Evolutionary conservation across 139 green algal genomes (phyloP), one percentile per base, ranked within the genome.

Genomic region (Haematococcus lacustris): DNA sequence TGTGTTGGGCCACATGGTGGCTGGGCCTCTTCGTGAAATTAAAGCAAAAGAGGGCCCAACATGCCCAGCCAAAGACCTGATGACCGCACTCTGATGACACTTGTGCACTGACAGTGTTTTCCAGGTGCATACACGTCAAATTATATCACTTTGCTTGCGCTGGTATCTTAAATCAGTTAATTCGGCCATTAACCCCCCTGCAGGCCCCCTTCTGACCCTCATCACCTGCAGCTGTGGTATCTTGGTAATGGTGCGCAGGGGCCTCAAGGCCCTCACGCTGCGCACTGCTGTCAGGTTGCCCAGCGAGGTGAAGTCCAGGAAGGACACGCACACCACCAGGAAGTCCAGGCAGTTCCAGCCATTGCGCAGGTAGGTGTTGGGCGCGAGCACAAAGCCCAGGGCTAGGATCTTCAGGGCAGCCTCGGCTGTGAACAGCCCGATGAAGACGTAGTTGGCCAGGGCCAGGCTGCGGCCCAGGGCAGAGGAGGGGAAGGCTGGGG

Each of bases 301-400:
- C 0, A 81, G 39, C 3, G 39, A 75, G 5, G 68, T 73, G 0
- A 84, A 61, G 38, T 78, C 74, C 5, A 84, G 38, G 23, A 67
- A 74, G 32, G 78, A 78, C 9, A 83, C 59, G 1, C 71, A 63
- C 1, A 89, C 82, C 5, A 86, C 73, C 5, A 78, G 32, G 62
- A 91, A 89, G 73, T 93, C 88, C n/a, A 93, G 38, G 1, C 83
- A 35, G 65, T 89, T 89, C 81, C 88, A 88, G 30, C 83, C 83
- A 35, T 83, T 74, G 30, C 84, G 77, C 33, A 90, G 57, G 66
- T 90, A 90, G 1, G 80, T 75, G 3, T 79, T 79, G 17, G 73
- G 71, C 7, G 47, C 71, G n/a, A 68, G 2, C 1, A 84, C 21
- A 1, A 88, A 77, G 1, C 76, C 76, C 53, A 70, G 70, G 2